These are phyloP conservation scores for Funneliformis caledonium DNA, from an alignment of 371 early-diverging fungal genomes.

Conservation along the genomic window DNA sequence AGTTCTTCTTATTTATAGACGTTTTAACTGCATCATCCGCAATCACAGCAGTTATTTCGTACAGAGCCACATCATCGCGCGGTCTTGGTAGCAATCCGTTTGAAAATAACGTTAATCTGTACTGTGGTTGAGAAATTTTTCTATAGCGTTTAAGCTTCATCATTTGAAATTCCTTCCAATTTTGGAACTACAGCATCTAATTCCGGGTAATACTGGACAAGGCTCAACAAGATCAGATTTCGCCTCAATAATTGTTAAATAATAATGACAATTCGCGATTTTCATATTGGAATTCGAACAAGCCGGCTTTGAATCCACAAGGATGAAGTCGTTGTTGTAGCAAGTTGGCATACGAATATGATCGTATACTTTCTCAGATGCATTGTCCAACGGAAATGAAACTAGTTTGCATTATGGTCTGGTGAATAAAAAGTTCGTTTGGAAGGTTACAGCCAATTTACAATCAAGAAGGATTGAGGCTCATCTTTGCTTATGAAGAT, in stretches of 20 bases:
- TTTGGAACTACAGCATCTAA: conserved; percentile 10
- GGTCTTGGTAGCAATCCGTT: conserved; percentile 9
- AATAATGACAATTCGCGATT: conserved; percentile 33
- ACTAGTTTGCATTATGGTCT: too few relatives aligned
- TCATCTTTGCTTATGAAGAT: neutral
- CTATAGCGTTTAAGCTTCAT: too few relatives aligned
- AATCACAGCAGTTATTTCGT: neutral
- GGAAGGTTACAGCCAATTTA: too few relatives aligned
- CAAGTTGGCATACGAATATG: conserved; percentile 31
- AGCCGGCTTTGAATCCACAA: conserved; percentile 36
- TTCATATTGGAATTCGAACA: conserved; percentile 36
- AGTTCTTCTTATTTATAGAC: neutral
- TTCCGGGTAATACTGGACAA: conserved; percentile 24
- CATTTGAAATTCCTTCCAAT: conserved; percentile 15
- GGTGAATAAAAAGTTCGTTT: too few relatives aligned
- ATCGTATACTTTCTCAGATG: conserved; percentile 31
- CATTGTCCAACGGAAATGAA: neutral
- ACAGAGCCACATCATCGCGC: conserved; percentile 10
- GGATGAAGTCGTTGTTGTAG: conserved; percentile 34
- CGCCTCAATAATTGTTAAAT: conserved; percentile 21
- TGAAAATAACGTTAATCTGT: conserved; percentile 10
- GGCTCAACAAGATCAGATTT: conserved; percentile 30
- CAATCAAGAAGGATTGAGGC: too few relatives aligned
- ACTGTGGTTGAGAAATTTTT: neutral
- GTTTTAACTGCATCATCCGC: conserved; percentile 3